A percentile compares a stretch with the other conserved stretches of the same genome.
Conservation (phyloP, 257 asterid genomes). For the Fraxinus quadrangulata region DNA sequence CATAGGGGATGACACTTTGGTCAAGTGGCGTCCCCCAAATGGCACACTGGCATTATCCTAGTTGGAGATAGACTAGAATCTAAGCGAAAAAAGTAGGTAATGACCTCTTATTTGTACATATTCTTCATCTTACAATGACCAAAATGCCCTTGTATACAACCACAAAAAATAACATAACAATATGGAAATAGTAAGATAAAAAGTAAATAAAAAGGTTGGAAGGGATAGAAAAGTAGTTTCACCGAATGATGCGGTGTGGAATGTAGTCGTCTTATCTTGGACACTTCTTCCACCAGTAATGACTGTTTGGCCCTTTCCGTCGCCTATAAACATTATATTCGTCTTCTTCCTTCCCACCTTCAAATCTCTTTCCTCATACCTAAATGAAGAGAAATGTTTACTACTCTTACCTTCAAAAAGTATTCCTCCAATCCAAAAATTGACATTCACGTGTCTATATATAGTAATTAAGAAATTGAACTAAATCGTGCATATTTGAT, state of each 20-base stretch:
- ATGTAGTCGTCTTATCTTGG: conserved; percentile 66
- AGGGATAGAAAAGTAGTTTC: conserved; percentile 22
- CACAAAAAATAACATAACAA: conserved; percentile 1
- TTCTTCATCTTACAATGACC: conserved; percentile 25
- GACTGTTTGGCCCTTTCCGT: conserved; percentile 87
- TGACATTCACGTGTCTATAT: too few relatives aligned
- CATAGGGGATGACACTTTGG: too few relatives aligned
- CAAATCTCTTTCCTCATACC: conserved; percentile 72
- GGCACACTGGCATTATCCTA: too few relatives aligned
- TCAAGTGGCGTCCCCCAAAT: too few relatives aligned
- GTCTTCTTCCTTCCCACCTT: conserved; percentile 89
- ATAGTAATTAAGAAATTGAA: too few relatives aligned
- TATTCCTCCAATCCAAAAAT: background rate
- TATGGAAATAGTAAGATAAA: background rate
- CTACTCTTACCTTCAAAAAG: background rate
- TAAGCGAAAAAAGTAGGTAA: background rate
- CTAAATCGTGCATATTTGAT: too few relatives aligned
- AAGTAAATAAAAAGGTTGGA: background rate
- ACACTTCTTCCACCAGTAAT: conserved; percentile 81
- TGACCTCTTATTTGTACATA: conserved; percentile 36
- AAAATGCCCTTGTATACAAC: conserved; percentile 26
- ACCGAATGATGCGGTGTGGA: conserved; percentile 92
- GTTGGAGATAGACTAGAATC: background rate
- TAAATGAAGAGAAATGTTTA: conserved; percentile 20
- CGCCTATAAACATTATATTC: conserved; percentile 86